Percentiles rank a stretch among this genome's conserved stretches.
Conservation (phyloP, 345 rosid genomes). For the Firmiana major region DNA sequence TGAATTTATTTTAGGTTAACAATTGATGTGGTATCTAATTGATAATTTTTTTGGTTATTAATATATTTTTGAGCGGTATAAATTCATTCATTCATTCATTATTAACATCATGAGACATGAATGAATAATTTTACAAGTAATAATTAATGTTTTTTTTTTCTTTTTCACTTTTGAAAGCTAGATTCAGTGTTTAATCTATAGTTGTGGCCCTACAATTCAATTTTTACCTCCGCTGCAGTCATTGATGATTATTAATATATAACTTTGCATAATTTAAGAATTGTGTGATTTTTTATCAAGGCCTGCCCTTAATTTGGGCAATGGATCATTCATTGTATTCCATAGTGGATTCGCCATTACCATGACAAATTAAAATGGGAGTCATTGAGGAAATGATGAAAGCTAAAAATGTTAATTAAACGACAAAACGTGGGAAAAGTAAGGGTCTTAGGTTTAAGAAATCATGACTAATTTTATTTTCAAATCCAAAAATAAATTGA, state of each 20-base stretch:
- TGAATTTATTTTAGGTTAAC: not conserved
- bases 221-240: not conserved
- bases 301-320: constrained; percentile 2
- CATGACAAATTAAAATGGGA: not conserved
- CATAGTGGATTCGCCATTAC: not conserved
- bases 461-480: constrained; percentile 4
- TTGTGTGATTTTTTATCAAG: not conserved
- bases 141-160: not conserved
- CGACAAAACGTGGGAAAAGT: constrained; percentile 23
- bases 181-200: not conserved
- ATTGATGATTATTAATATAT: not conserved
- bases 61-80: not conserved
- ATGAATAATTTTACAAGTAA: not conserved
- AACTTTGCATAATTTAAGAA: not conserved
- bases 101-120: not conserved
- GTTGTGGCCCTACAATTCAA: not conserved
- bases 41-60: too few species aligned
- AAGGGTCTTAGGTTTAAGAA: constrained; percentile 3
- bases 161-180: not conserved
- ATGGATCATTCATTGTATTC: not conserved
- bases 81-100: not conserved
- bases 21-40: too few species aligned
- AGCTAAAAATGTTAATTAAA: not conserved
- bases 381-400: not conserved
- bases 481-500: not conserved